phyloP scores from a whole-genome alignment of 495 filamentous ascomycete species.

The Penicillium coprophilum region DNA sequence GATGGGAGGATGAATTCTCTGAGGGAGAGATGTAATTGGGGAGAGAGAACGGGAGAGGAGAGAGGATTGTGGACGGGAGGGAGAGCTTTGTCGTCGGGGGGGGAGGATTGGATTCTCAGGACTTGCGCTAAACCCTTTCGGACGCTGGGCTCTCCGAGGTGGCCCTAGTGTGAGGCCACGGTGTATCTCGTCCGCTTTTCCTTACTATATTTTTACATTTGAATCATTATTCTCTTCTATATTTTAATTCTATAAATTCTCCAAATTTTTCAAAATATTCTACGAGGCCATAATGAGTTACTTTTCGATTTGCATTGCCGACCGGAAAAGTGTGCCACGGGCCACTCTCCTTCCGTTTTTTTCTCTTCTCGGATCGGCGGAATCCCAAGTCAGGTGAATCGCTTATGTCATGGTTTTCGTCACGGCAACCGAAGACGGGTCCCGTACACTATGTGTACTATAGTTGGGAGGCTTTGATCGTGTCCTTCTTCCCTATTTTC shows the following conservation, averaged over 20 bases:
- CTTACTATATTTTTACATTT: neutral
- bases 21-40: constrained; percentile 53
- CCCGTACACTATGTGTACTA: neutral
- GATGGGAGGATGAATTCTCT: constrained; percentile 48
- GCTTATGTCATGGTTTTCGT: constrained; percentile 42
- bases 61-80: constrained; percentile 52
- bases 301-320: neutral
- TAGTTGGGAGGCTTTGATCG: neutral
- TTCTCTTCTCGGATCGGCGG: constrained; percentile 46
- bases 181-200: constrained; percentile 10
- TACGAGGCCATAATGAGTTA: neutral
- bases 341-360: constrained; percentile 41
- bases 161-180: constrained; percentile 43
- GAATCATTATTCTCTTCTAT: neutral
- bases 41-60: constrained; percentile 47
- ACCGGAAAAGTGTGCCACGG: constrained; percentile 19
- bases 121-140: constrained; percentile 48
- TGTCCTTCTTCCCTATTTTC: neutral
- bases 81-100: constrained; percentile 58
- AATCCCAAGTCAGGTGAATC: constrained; percentile 33
- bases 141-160: constrained; percentile 48
- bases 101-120: constrained; percentile 48
- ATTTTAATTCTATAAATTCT: neutral
- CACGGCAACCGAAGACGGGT: constrained; percentile 32
- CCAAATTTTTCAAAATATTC: neutral